phyloP scores from a whole-genome alignment of 192 early-diverging fungal species.

The Rhizophagus sp. region DNA sequence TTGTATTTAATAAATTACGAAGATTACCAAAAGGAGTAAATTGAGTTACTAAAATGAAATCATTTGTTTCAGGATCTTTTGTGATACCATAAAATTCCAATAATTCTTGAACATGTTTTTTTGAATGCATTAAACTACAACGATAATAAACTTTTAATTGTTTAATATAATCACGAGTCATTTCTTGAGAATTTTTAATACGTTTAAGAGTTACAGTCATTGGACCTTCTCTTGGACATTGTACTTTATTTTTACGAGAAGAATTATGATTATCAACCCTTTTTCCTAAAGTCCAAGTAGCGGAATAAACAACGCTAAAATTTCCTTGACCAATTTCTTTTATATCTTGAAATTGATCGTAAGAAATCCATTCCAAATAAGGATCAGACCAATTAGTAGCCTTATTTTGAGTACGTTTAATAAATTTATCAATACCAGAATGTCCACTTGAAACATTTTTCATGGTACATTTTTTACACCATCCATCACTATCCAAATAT shows the following conservation, averaged over 20 bases:
- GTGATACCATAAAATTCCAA: constrained; percentile 18
- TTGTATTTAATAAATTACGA: not conserved
- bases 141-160: not conserved
- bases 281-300: constrained; percentile 10
- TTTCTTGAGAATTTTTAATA: constrained; percentile 20
- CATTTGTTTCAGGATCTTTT: not conserved
- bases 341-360: constrained; percentile 7
- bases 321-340: not conserved
- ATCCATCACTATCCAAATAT: not conserved
- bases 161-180: constrained; percentile 1
- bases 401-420: constrained; percentile 10
- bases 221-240: not conserved
- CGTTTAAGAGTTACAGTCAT: constrained; percentile 2
- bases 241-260: not conserved
- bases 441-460: constrained; percentile 6
- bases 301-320: not conserved
- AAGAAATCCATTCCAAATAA: constrained; percentile 24
- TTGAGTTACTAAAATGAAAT: constrained; percentile 12
- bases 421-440: constrained; percentile 7
- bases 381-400: constrained; percentile 5
- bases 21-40: not conserved
- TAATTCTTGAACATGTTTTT: not conserved
- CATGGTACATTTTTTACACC: constrained; percentile 18
- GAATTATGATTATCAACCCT: not conserved
- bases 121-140: not conserved